Evolutionary conservation across 495 filamentous ascomycete species (phyloP).

Genomic region (Cryomyces antarcticus): DNA sequence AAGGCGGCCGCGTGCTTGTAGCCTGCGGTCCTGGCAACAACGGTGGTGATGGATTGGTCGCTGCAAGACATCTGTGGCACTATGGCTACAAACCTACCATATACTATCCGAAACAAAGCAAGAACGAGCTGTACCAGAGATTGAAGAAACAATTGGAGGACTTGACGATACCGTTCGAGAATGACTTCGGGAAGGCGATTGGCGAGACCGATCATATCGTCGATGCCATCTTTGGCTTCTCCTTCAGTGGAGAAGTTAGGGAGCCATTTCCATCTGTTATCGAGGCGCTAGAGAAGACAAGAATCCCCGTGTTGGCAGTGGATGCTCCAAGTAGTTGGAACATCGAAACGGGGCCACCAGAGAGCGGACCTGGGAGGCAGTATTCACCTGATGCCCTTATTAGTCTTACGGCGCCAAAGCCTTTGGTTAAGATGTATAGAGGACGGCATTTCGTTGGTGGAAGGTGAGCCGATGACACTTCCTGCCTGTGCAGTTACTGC

Average conservation of each 20-base stretch:
- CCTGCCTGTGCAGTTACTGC: neutral
- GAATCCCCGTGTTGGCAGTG: constrained; percentile 56
- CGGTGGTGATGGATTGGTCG: constrained; percentile 92
- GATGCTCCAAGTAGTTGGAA: constrained; percentile 90
- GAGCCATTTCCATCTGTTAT: constrained; percentile 78
- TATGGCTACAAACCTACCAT: constrained; percentile 80
- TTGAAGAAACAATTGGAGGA: constrained; percentile 65
- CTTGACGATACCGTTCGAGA: constrained; percentile 65
- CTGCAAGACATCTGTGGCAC: constrained; percentile 81
- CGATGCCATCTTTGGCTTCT: constrained; percentile 94
- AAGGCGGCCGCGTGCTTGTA: constrained; percentile 58
- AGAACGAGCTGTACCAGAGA: constrained; percentile 79
- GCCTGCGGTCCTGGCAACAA: constrained; percentile 93
- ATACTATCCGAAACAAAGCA: constrained; percentile 81
- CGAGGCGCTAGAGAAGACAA: constrained; percentile 46
- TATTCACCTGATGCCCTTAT: constrained; percentile 65
- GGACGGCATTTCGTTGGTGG: constrained; percentile 84
- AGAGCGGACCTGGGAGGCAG: constrained; percentile 51
- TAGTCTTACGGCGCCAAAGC: constrained; percentile 87
- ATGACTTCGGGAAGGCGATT: constrained; percentile 52
- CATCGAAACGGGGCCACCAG: constrained; percentile 68
- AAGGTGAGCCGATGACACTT: constrained; percentile 21
- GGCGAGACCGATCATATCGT: constrained; percentile 56
- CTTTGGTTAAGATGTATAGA: constrained; percentile 61
- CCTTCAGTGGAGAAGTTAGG: constrained; percentile 76